Percentiles rank a stretch among this genome's conserved stretches.
Evolutionary conservation across 371 early-diverging fungal genomes (phyloP).

Genomic region (Synchytrium microbalum): DNA sequence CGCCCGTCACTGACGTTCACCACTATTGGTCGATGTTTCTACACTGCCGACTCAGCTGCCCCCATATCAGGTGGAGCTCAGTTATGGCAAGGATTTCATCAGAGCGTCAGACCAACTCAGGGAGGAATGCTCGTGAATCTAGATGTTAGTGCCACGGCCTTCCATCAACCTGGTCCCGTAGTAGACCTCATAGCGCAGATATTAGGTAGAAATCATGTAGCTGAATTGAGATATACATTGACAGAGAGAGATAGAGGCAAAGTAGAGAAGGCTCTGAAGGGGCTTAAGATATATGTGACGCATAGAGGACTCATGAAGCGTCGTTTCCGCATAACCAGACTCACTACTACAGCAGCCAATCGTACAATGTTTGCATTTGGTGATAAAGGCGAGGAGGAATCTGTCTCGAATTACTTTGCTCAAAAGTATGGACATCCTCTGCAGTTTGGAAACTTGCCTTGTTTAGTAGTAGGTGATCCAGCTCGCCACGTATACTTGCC

Average conservation of each 20-base stretch:
- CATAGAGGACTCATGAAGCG: constrained; percentile 63
- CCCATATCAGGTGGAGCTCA: constrained; percentile 66
- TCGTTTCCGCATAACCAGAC: constrained; percentile 54
- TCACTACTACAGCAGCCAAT: constrained; percentile 57
- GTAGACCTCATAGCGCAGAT: constrained; percentile 48
- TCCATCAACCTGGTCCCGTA: constrained; percentile 58
- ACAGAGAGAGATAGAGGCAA: constrained; percentile 49
- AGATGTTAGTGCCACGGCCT: constrained; percentile 79
- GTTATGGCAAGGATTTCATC: constrained; percentile 86
- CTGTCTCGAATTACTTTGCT: constrained; percentile 69
- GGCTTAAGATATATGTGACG: constrained; percentile 56
- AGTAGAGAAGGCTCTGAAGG: constrained; percentile 60
- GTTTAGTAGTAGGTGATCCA: constrained; percentile 59
- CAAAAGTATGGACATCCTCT: constrained; percentile 57
- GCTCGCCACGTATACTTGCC: constrained; percentile 54
- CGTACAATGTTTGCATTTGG: constrained; percentile 53
- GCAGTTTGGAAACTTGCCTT: constrained; percentile 71
- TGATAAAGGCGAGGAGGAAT: constrained; percentile 35
- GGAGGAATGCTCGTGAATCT: constrained; percentile 70
- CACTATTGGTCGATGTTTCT: constrained; percentile 80
- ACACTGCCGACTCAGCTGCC: constrained; percentile 54
- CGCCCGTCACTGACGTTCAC: constrained; percentile 58
- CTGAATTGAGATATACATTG: constrained; percentile 54
- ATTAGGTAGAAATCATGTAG: constrained; percentile 46
- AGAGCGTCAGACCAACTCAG: constrained; percentile 64